Evolutionary conservation across 805 yeast genomes (phyloP), one percentile per base, ranked within the genome.

Genomic region (Saccharomyces jurei): DNA sequence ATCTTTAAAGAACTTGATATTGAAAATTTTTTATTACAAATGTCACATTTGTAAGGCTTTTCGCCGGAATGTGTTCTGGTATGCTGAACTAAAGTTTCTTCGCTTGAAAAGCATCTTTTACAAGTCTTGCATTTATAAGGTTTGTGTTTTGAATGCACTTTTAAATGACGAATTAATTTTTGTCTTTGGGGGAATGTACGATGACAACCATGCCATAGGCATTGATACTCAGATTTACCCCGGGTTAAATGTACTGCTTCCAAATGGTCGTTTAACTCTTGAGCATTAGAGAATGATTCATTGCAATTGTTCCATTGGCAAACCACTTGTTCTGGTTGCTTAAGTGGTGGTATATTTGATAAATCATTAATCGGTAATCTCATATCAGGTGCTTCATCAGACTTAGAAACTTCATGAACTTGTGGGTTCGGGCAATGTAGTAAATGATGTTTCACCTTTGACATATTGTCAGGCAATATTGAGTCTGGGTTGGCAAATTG

Each of bases 41-140:
- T 65, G 27, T 77, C 74, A 69, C 99, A 92, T 52, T 69, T 69
- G 67, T 78, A 90, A 1, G 98, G 98, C 64, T 83, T 87, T 63
- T 90, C 97, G 2, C 97, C 97, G 1, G 92, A 82, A 68, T 92
- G 98, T 2, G 81, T 83, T 52, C 97, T 75, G 74, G 79, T 69
- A 70, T 94, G 99, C 70, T 89, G 96, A 47, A 78, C 77, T 48
- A 94, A 74, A 78, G 86, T 86, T 31, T 85, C 74, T 50, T 86
- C 88, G 47, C 87, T 88, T 4, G 95, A 87, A 69, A 92, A 90
- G 11, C 75, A 67, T 54, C 84, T 82, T 2, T 81, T 77, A 68
- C 99, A 94, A 0, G 77, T 66, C 0, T 72, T 63, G 71, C 99
- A 94, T 55, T 76, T 74, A 67, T 79, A 86, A 0, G 97, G 97